Evolutionary conservation across 805 yeast species (phyloP), one percentile per base, ranked within the genome.

Genomic region (Saccharomyces jurei): DNA sequence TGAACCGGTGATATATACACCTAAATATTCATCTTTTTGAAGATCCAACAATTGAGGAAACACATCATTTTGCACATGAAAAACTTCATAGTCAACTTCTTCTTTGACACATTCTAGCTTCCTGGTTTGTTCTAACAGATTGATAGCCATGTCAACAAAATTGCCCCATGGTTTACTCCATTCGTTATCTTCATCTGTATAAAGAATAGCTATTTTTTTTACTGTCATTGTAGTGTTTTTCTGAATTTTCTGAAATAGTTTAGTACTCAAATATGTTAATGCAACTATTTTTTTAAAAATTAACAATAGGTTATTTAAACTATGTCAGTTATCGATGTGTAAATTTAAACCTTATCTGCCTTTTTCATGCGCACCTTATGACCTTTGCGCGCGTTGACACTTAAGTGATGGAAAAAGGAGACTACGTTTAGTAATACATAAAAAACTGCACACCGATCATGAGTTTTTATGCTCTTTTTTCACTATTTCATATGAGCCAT

Each of bases 1-100:
- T 3, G 82, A 78, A 0, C 84, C 84, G 8, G 81, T 78, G 31
- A 80, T 61, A 6, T 76, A 57, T 22, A 77, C 69, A 1, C 81
- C 83, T 27, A 53, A 49, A 50, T 58, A 61, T 17, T 56, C 58
- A 27, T 50, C 54, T 4, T 49, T 53, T 14, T 32, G 49, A 30
- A 63, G 50, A 46, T 63, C 59, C 6, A 52, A 56, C 9, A 61
- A 48, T 2, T 50, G 36, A 1, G 74, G 74, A n/a, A 70, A 56
- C 22, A 65, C 62, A 10, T 55, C 55, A 11, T 59, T 48, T 41
- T 54, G 56, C 2, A 60, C 49, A 46, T 65, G 59, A 44, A 54
- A 63, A 2, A 62, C 53, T 4, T 50, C 50, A 49, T 62, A 66
- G 28, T 64, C 66, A 2, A 57, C 55, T 3, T 54, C 55, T n/a